Percentiles rank a stretch among this genome's conserved stretches.
These are phyloP conservation scores for Pseudopyricularia cyperi DNA, from an alignment of 2,329 filamentous ascomycete species.

Conservation along the genomic window DNA sequence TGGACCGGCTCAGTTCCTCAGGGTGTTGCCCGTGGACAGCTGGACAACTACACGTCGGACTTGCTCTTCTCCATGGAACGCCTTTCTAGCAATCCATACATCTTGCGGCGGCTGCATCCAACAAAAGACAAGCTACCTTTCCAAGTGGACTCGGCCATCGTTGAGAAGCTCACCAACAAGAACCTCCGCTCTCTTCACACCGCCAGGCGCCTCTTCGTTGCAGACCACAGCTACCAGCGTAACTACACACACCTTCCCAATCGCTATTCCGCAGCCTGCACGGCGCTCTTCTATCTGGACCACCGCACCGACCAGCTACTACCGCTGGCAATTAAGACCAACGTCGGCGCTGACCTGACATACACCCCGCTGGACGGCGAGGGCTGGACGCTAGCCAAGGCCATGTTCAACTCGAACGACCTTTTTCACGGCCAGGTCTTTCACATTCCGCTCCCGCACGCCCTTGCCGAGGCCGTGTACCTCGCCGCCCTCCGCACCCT, in stretches of 20 bases:
- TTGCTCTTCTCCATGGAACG: slow-evolving; percentile 34
- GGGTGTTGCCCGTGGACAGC: slow-evolving; percentile 20
- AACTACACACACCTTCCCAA: slow-evolving; percentile 9
- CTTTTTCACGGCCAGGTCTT: slow-evolving; percentile 29
- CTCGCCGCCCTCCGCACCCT: slow-evolving; percentile 31
- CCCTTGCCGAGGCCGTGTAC: slow-evolving; percentile 27
- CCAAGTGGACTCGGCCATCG: slow-evolving; percentile 15
- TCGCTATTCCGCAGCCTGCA: slow-evolving; percentile 26
- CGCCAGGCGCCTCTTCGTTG: slow-evolving; percentile 26
- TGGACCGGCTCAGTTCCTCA: slow-evolving; percentile 22
- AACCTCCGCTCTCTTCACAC: slow-evolving; percentile 18
- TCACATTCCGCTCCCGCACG: slow-evolving; percentile 29
- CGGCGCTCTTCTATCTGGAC: slow-evolving; percentile 33
- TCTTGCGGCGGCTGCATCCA: slow-evolving; percentile 19
- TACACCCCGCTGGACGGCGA: slow-evolving; percentile 30
- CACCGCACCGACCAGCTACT: slow-evolving; percentile 26
- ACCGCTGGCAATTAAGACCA: slow-evolving; percentile 34
- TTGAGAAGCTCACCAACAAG: slow-evolving; percentile 16
- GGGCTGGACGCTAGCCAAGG: slow-evolving; percentile 34
- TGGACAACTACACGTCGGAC: slow-evolving; percentile 31
- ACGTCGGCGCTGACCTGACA: slow-evolving; percentile 23
- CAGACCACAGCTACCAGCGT: slow-evolving; percentile 24
- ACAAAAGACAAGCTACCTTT: slow-evolving; percentile 21
- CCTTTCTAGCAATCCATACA: slow-evolving; percentile 26
- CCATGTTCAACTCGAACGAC: slow-evolving; percentile 34